These are phyloP conservation scores for Mallotus nudiflorus DNA, from an alignment of 345 rosid genomes.

Conservation along the genomic window DNA sequence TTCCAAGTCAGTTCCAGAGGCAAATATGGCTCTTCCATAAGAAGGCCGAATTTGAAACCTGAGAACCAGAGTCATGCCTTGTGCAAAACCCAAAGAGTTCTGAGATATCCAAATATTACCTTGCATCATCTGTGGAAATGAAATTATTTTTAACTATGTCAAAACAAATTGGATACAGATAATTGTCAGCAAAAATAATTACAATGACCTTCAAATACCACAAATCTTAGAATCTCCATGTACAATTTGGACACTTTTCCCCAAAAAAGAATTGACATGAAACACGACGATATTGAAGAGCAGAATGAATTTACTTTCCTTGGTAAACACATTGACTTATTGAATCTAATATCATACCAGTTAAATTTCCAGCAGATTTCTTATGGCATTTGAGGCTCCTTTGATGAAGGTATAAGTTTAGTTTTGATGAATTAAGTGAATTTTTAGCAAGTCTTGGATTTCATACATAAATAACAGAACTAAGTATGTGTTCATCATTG, in stretches of 20 bases:
- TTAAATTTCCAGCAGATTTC: too few species aligned
- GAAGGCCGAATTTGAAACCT: constrained; percentile 60
- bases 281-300: neutral
- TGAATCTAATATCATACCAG: too few species aligned
- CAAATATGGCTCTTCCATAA: constrained; percentile 42
- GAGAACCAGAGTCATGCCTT: constrained; percentile 69
- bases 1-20: constrained; percentile 39
- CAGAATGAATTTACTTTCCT: too few species aligned
- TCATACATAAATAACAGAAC: too few species aligned
- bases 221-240: neutral
- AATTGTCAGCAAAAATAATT: neutral
- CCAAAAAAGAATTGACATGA: neutral
- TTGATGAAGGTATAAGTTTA: too few species aligned
- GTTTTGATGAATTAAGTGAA: too few species aligned
- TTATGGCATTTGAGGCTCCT: too few species aligned
- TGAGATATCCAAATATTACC: constrained; percentile 81
- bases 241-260: neutral
- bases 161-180: neutral
- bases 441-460: too few species aligned
- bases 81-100: constrained; percentile 59
- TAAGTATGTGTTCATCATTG: too few species aligned
- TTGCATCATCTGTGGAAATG: constrained; percentile 81
- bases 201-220: neutral
- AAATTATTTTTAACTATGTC: neutral
- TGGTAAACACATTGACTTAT: too few species aligned